Evolutionary conservation across 495 filamentous ascomycete species (phyloP).

Genomic region (Monascus purpureus): DNA sequence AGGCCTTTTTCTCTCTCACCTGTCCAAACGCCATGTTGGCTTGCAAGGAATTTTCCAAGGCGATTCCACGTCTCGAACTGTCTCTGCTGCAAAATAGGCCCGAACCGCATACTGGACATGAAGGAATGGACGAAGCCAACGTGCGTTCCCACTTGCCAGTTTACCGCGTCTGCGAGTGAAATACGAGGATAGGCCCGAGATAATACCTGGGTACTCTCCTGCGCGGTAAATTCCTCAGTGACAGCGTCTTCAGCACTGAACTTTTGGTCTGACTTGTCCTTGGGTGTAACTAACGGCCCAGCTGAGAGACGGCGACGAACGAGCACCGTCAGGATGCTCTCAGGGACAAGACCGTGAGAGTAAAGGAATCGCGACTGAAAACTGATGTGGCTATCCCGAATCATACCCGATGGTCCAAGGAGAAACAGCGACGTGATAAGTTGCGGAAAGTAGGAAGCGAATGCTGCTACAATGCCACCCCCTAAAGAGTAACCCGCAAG

Average conservation of each 20-base stretch:
- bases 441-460: slow-evolving; percentile 55
- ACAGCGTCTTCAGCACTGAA: slow-evolving; percentile 21
- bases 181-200: slow-evolving; percentile 30
- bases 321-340: slow-evolving; percentile 36
- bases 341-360: slow-evolving; percentile 41
- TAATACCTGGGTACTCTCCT: slow-evolving; percentile 24
- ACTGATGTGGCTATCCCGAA: slow-evolving; percentile 50
- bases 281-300: slow-evolving; percentile 24
- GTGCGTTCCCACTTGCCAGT: slow-evolving; percentile 44
- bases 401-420: slow-evolving; percentile 60
- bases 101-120: slow-evolving; percentile 43
- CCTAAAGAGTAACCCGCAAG: slow-evolving; percentile 78
- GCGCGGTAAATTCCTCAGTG: slow-evolving; percentile 23
- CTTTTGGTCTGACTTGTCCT: slow-evolving; percentile 16
- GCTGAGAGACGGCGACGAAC: slow-evolving; percentile 41
- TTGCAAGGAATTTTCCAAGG: slow-evolving; percentile 36
- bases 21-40: slow-evolving; percentile 17
- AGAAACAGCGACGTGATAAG: slow-evolving; percentile 54
- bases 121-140: slow-evolving; percentile 42
- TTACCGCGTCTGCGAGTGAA: slow-evolving; percentile 29
- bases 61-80: slow-evolving; percentile 39
- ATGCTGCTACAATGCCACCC: slow-evolving; percentile 63
- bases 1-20: slow-evolving; percentile 16
- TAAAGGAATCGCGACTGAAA: slow-evolving; percentile 47
- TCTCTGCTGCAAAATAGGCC: slow-evolving; percentile 37